Percentiles rank a stretch among this genome's conserved stretches.
phyloP scores from a whole-genome alignment of 495 filamentous ascomycete genomes.

The Schizothecium vesticola region DNA sequence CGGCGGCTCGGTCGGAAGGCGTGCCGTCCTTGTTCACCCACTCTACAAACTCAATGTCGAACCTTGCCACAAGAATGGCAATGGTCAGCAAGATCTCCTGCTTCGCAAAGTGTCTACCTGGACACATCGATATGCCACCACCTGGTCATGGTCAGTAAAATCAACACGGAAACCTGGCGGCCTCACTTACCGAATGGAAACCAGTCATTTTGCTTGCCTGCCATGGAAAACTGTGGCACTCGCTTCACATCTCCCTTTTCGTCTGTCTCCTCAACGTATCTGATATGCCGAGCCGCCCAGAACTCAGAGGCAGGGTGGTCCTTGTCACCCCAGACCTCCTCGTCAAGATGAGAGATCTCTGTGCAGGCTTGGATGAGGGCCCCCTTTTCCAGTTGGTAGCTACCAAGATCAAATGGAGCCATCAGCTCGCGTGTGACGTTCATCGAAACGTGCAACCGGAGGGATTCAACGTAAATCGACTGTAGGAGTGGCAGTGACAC shows the following conservation, averaged over 20 bases:
- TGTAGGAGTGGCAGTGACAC: background rate
- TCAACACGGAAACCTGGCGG: background rate
- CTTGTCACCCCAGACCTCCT: slow-evolving; percentile 2
- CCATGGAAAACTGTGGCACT: slow-evolving; percentile 8
- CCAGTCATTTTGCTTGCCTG: slow-evolving; percentile 15
- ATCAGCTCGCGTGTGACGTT: background rate
- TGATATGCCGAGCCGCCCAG: background rate
- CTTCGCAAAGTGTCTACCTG: background rate
- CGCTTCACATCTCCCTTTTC: background rate
- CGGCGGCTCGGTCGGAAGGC: background rate
- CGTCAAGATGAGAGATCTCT: background rate
- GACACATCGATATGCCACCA: slow-evolving; percentile 35
- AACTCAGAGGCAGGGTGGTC: slow-evolving; percentile 5
- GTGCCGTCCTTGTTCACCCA: background rate
- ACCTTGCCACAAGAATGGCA: background rate
- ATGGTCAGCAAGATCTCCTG: slow-evolving; percentile 2
- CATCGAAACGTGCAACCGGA: background rate
- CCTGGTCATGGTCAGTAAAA: slow-evolving; percentile 12
- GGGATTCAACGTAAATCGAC: background rate
- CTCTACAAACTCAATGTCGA: slow-evolving; percentile 2
- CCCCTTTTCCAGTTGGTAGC: background rate
- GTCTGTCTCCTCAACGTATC: background rate
- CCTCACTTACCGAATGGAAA: slow-evolving; percentile 29
- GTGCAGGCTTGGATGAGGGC: background rate
- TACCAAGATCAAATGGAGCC: background rate